Conservation (phyloP, 495 filamentous ascomycete genomes). For the Amphirosellinia nigrospora region DNA sequence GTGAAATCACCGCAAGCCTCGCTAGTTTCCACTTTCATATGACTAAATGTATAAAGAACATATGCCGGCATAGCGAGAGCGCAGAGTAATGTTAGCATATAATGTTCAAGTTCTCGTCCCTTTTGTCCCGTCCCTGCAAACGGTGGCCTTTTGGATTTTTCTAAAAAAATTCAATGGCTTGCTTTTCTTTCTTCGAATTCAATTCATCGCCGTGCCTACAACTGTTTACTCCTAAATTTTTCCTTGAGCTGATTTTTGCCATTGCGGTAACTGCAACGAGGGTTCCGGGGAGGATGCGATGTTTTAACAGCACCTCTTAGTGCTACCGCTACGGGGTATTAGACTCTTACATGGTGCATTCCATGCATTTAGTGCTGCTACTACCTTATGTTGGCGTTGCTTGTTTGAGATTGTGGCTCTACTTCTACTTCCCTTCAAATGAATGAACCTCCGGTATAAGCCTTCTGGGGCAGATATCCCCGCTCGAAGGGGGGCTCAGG, state of each 20-base stretch:
- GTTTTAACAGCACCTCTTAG: not conserved
- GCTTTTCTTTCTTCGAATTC: no score
- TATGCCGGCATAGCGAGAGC: not conserved
- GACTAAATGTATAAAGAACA: not conserved
- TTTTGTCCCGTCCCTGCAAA: not conserved
- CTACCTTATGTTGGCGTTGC: not conserved
- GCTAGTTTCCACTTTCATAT: not conserved
- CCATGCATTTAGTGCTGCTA: not conserved
- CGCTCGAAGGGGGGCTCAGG: no score
- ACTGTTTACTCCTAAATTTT: no score
- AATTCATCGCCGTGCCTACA: no score
- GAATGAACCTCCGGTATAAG: no score
- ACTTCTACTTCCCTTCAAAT: not conserved
- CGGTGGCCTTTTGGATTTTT: not conserved
- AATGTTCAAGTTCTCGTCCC: not conserved
- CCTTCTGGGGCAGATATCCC: no score
- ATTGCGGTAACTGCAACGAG: no score
- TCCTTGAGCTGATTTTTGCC: no score
- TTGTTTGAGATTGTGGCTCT: not conserved
- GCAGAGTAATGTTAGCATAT: not conserved
- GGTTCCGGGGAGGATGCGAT: not conserved
- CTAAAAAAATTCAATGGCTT: no score
- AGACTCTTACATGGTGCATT: not conserved
- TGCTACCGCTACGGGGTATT: not conserved
- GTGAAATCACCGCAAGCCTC: not conserved